A percentile compares a stretch with the other conserved stretches of the same genome.
Conservation (phyloP, 176 grass and related monocot species). For the Raddia distichophylla region DNA sequence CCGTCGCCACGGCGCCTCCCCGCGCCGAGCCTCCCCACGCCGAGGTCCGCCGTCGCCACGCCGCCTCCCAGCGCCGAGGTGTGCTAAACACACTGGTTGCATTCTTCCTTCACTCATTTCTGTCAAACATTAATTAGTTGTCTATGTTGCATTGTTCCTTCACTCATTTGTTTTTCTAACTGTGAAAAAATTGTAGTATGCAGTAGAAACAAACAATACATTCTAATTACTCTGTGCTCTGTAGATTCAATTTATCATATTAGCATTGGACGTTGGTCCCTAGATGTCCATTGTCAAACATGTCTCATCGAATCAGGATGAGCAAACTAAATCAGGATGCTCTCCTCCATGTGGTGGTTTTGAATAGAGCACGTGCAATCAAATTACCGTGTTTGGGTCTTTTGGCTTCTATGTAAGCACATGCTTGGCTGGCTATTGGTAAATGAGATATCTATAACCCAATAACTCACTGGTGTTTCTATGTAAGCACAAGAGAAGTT, state of each 20-base stretch:
- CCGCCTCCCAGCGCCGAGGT: too few species aligned
- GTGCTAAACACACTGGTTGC: too few species aligned
- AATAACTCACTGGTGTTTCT: not conserved
- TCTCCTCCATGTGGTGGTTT: not conserved
- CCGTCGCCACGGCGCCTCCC: too few species aligned
- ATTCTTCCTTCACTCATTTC: too few species aligned
- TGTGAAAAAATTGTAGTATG: not conserved
- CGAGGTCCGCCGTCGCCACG: too few species aligned
- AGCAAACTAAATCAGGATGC: not conserved
- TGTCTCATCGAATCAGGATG: not conserved
- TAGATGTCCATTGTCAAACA: not conserved
- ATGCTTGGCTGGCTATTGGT: not conserved
- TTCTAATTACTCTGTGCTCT: not conserved
- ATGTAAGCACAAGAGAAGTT: constrained; percentile 38
- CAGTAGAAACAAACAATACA: not conserved
- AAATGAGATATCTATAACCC: not conserved
- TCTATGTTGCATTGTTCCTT: not conserved
- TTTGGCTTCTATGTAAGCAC: not conserved
- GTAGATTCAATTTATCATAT: not conserved
- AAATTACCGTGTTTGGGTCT: not conserved
- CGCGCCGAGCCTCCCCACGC: too few species aligned
- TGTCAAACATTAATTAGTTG: not conserved
- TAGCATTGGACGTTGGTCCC: not conserved
- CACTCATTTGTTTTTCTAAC: not conserved
- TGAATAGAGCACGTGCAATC: not conserved